Evolutionary conservation across 257 asterid genomes (phyloP).

Genomic region (Fraxinus cuspidata): DNA sequence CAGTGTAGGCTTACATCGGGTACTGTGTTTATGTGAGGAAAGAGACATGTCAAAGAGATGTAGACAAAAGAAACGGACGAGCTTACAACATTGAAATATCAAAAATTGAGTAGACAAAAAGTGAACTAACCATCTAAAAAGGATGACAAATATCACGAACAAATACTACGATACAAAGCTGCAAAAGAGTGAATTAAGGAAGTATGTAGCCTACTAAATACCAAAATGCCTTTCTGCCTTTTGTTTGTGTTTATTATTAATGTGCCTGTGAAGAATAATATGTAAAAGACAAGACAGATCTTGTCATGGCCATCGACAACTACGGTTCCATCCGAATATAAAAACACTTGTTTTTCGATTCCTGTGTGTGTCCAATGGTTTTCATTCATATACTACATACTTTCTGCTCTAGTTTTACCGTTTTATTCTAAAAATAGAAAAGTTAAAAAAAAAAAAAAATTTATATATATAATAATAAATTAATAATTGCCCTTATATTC

Average conservation of each 20-base stretch:
- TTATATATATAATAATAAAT: too few relatives aligned
- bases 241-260: constrained; percentile 19
- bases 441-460: too few relatives aligned
- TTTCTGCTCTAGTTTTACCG: not conserved
- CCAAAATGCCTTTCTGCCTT: constrained; percentile 32
- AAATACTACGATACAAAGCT: constrained; percentile 32
- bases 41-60: constrained; percentile 38
- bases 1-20: constrained; percentile 23
- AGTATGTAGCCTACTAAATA: constrained; percentile 30
- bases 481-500: too few relatives aligned
- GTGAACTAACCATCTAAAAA: constrained; percentile 35
- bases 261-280: constrained; percentile 39
- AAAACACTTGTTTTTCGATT: not conserved
- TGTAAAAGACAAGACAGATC: constrained; percentile 30
- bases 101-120: constrained; percentile 38
- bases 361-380: too few relatives aligned
- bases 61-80: constrained; percentile 45
- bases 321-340: constrained; percentile 20
- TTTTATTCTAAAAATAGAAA: too few relatives aligned
- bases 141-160: constrained; percentile 23
- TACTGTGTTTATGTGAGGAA: constrained; percentile 23
- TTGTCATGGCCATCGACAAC: constrained; percentile 43
- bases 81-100: constrained; percentile 37
- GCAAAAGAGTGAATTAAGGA: constrained; percentile 23
- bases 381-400: too few relatives aligned